Conservation (phyloP, 2,329 filamentous ascomycete species). For the Fusarium equiseti region DNA sequence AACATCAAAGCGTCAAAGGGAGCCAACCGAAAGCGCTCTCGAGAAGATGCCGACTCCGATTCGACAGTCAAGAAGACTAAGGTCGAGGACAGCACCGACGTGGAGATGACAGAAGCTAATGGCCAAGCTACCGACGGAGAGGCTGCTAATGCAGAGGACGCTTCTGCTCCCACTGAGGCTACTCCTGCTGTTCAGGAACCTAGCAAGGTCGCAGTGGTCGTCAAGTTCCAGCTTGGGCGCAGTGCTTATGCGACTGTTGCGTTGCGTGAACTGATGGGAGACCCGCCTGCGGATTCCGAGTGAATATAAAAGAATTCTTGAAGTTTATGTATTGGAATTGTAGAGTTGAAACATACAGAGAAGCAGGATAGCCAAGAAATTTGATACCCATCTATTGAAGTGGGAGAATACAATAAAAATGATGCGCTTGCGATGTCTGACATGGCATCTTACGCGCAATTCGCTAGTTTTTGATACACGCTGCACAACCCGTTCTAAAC, state of each 20-base stretch:
- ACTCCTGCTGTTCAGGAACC: constrained; percentile 33
- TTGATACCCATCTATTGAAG: constrained; percentile 44
- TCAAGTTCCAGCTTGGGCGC: constrained; percentile 81
- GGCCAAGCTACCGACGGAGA: constrained; percentile 19
- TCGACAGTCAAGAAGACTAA: constrained; percentile 45
- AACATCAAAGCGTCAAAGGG: constrained; percentile 62
- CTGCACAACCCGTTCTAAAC: constrained; percentile 21
- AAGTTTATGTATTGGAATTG: background rate
- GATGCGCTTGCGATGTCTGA: constrained; percentile 29
- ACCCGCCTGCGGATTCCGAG: constrained; percentile 48
- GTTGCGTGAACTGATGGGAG: constrained; percentile 79
- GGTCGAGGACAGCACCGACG: constrained; percentile 39
- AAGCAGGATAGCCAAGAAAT: constrained; percentile 28
- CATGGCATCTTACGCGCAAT: constrained; percentile 14
- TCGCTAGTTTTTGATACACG: constrained; percentile 34
- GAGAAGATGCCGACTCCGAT: constrained; percentile 32
- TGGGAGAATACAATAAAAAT: constrained; percentile 42
- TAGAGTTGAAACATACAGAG: constrained; percentile 3
- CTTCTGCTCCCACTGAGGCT: constrained; percentile 1
- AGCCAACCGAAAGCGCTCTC: constrained; percentile 36
- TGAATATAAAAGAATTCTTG: constrained; percentile 1
- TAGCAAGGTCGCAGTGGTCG: constrained; percentile 70
- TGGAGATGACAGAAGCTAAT: constrained; percentile 29
- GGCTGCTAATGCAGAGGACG: constrained; percentile 6
- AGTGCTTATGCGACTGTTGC: constrained; percentile 91